Evolutionary conservation across 2,329 filamentous ascomycete genomes (phyloP).

Genomic region (Zymoseptoria tritici): DNA sequence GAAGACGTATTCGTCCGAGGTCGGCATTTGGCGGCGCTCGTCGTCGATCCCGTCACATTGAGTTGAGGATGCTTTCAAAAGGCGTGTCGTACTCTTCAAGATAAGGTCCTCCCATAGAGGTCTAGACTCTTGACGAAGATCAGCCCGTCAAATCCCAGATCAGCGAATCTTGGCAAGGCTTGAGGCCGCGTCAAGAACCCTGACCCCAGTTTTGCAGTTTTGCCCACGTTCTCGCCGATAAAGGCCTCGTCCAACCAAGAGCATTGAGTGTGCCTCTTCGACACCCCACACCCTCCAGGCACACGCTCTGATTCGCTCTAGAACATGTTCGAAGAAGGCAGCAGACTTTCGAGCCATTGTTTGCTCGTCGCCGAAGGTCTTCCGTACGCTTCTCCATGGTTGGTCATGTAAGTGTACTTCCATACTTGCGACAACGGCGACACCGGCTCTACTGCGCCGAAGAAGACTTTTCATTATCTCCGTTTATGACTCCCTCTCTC

Average conservation of each 20-base stretch:
- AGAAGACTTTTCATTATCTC: not conserved
- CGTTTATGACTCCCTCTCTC: not conserved
- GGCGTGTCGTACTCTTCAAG: no score
- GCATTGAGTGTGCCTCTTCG: no score
- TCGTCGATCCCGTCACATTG: not conserved
- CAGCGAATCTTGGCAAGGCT: no score
- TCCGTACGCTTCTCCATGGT: not conserved
- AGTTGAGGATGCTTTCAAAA: no score
- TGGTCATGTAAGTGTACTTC: not conserved
- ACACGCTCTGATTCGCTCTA: not conserved
- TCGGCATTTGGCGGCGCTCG: not conserved
- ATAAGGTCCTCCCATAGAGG: no score
- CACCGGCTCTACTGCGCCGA: not conserved
- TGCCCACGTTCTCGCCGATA: no score
- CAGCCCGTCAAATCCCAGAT: no score
- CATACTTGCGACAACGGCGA: not conserved
- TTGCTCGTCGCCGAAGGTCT: not conserved
- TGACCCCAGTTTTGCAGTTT: no score
- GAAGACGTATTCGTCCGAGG: conserved; percentile 16
- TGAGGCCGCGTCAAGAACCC: no score
- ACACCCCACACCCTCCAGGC: not conserved
- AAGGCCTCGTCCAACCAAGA: no score
- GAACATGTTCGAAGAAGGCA: not conserved
- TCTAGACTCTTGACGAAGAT: no score
- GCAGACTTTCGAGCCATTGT: not conserved